These are phyloP conservation scores for Euptelea pleiosperma DNA, from an alignment of 164 flowering plant genomes.

Conservation along the genomic window DNA sequence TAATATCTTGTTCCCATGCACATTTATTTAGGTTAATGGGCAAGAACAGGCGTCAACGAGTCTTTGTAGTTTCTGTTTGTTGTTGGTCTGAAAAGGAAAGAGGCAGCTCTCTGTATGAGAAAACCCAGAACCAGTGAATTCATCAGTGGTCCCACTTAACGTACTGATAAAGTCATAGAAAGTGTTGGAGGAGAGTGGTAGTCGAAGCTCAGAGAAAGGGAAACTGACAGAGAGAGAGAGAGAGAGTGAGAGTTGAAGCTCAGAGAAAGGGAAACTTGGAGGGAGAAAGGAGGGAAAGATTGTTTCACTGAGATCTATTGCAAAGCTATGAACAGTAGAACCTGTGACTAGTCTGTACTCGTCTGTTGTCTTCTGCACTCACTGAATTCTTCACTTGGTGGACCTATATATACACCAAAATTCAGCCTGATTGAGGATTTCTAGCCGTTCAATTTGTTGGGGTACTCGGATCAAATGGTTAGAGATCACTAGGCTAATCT, in stretches of 20 bases:
- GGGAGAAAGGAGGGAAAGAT: constrained; percentile 15
- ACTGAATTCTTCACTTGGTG: constrained; percentile 12
- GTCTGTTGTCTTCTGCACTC: constrained; percentile 12
- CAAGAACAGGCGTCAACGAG: constrained; percentile 5
- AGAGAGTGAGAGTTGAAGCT: constrained; percentile 26
- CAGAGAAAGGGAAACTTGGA: constrained; percentile 8
- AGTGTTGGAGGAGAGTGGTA: constrained; percentile 27
- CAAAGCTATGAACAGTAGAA: background rate
- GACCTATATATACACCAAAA: too few species aligned
- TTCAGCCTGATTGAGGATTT: too few species aligned
- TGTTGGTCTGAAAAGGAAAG: constrained; percentile 31
- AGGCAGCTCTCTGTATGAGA: constrained; percentile 32
- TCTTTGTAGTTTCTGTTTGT: constrained; percentile 14
- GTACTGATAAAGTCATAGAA: constrained; percentile 19
- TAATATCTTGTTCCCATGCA: constrained; percentile 1
- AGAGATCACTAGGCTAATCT: too few species aligned
- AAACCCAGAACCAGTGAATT: constrained; percentile 35
- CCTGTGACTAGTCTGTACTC: background rate
- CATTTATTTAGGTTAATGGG: constrained; percentile 5
- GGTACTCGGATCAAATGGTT: too few species aligned
- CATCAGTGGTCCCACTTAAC: constrained; percentile 31
- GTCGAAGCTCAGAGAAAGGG: constrained; percentile 20
- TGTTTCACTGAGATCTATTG: constrained; percentile 8
- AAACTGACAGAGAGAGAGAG: constrained; percentile 11
- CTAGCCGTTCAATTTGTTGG: too few species aligned